A percentile compares a stretch with the other conserved stretches of the same genome.
phyloP scores from a whole-genome alignment of 75 land plant species.

The Pinus albicaulis region DNA sequence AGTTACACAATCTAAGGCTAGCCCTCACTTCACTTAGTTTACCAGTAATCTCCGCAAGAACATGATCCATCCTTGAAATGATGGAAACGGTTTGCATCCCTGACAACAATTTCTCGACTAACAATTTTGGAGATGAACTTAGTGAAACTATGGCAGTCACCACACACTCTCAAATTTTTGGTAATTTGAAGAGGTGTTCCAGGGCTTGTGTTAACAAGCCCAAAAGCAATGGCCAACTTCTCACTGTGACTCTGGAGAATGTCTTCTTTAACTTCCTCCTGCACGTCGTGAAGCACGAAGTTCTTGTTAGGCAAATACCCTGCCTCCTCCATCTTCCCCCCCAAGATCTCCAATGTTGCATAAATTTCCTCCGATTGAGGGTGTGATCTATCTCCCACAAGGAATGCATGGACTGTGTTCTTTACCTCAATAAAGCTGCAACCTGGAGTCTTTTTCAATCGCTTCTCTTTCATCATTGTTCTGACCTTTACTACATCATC shows the following conservation, averaged over 20 bases:
- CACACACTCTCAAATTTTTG: not conserved
- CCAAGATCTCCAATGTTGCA: not conserved
- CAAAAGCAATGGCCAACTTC: conserved; percentile 1
- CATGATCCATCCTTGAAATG: not conserved
- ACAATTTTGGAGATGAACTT: not conserved
- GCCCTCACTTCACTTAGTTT: not conserved
- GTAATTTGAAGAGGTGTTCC: not conserved
- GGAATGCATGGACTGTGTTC: too few species aligned
- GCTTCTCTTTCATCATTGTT: not conserved
- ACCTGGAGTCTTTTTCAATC: not conserved
- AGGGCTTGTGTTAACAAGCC: not conserved
- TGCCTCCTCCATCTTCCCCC: not conserved
- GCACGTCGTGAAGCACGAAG: conserved; percentile 1
- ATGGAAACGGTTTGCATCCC: not conserved
- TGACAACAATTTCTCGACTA: not conserved
- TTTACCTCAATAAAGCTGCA: not conserved
- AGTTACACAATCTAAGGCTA: too few species aligned
- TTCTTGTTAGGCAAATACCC: not conserved
- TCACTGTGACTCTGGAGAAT: not conserved
- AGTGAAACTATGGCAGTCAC: not conserved
- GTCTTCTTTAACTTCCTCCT: not conserved
- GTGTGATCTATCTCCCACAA: not conserved
- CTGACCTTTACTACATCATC: too few species aligned
- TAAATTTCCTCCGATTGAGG: not conserved
- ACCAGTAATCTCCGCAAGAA: not conserved